Conservation (phyloP, 495 filamentous ascomycete species). For the Tetracladium setigerum region DNA sequence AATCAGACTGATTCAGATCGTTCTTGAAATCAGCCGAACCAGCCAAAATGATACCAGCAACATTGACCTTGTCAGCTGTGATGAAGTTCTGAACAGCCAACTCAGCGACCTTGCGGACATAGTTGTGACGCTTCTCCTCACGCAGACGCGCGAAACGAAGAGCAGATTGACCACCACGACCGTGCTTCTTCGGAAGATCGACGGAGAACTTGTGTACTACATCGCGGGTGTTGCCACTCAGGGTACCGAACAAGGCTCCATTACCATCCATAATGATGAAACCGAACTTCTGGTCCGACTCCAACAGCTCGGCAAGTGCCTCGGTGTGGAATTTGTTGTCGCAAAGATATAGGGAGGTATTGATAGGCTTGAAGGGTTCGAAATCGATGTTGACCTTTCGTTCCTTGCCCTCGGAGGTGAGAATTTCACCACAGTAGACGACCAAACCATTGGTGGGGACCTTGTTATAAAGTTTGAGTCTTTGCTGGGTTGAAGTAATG, state of each 20-base stretch:
- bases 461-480: conserved; percentile 97
- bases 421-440: conserved; percentile 99
- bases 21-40: conserved; percentile 99
- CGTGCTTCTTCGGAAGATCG: conserved; percentile 98
- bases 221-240: conserved; percentile 94
- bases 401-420: conserved; percentile 96
- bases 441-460: conserved; percentile 96
- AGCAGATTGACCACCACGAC: conserved; percentile 97
- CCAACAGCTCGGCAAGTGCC: conserved; percentile 88
- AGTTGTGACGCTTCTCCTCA: conserved; percentile 99
- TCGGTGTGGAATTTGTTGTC: conserved; percentile 99
- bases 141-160: conserved; percentile 98
- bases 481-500: conserved; percentile 99
- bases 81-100: conserved; percentile 98
- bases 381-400: conserved; percentile 99
- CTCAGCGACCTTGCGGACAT: conserved; percentile 97
- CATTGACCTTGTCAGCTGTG: conserved; percentile 95
- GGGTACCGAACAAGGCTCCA: conserved; percentile 90
- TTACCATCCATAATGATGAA: conserved; percentile 99
- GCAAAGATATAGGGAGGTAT: conserved; percentile 96
- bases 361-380: conserved; percentile 99
- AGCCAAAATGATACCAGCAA: conserved; percentile 86
- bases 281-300: conserved; percentile 97
- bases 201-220: conserved; percentile 96
- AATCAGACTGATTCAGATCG: conserved; percentile 92